Conservation (phyloP, 2,329 filamentous ascomycete genomes). For the Aureobasidium sp. region DNA sequence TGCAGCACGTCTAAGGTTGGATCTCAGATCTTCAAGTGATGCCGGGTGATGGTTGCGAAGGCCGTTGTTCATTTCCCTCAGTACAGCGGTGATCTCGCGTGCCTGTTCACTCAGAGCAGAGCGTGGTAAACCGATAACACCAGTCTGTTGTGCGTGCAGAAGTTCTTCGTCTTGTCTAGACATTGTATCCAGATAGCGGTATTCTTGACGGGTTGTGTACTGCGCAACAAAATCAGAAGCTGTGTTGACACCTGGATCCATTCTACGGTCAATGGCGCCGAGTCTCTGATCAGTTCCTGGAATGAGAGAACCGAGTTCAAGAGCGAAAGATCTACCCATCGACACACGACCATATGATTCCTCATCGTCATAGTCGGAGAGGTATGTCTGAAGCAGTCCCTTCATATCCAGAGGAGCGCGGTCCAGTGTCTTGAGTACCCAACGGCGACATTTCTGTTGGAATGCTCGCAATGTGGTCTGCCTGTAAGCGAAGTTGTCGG, state of each 20-base stretch:
- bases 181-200: conserved; percentile 72
- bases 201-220: conserved; percentile 94
- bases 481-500: conserved; percentile 81
- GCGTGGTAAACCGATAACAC: neutral
- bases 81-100: conserved; percentile 44
- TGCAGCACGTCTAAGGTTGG: conserved; percentile 75
- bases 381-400: conserved; percentile 87
- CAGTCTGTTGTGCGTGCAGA: neutral
- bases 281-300: conserved; percentile 80
- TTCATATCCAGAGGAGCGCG: conserved; percentile 90
- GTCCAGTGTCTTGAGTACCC: conserved; percentile 73
- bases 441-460: conserved; percentile 64
- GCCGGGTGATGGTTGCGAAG: conserved; percentile 61
- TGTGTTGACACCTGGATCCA: conserved; percentile 71
- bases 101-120: conserved; percentile 19
- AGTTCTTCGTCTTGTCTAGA: conserved; percentile 58
- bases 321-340: conserved; percentile 83
- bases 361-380: conserved; percentile 85
- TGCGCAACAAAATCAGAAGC: conserved; percentile 95
- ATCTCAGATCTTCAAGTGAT: conserved; percentile 64
- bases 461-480: conserved; percentile 70
- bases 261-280: conserved; percentile 67
- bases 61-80: conserved; percentile 64
- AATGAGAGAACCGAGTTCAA: conserved; percentile 83
- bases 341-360: conserved; percentile 86